phyloP scores from a whole-genome alignment of 73 alveolate species.

The Stentor roeselii region DNA sequence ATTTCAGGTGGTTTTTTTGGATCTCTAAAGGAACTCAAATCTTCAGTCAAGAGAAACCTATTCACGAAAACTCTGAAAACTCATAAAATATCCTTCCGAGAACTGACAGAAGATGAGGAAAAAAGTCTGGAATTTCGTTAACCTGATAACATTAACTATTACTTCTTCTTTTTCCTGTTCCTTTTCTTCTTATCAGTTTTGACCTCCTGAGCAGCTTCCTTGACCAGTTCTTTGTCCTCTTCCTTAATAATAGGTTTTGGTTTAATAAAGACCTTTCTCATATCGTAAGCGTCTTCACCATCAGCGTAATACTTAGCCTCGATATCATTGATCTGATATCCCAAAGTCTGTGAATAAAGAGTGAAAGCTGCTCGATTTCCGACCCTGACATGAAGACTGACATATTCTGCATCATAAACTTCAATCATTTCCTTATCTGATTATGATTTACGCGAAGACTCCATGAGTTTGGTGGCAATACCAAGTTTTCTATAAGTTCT shows the following conservation, averaged over 20 bases:
- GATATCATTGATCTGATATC: conserved; percentile 64
- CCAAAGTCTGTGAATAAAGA: conserved; percentile 77
- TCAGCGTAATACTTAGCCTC: conserved; percentile 91
- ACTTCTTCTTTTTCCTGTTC: conserved; percentile 22
- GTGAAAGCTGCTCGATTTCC: conserved; percentile 91
- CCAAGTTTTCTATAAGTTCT: conserved; percentile 95
- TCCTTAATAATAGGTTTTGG: conserved; percentile 26
- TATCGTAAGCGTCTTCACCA: conserved; percentile 95
- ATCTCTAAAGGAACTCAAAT: no score
- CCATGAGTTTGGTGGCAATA: conserved; percentile 90
- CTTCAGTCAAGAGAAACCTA: no score
- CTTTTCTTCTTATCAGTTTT: not conserved
- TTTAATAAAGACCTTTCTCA: conserved; percentile 79
- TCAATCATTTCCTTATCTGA: conserved; percentile 66
- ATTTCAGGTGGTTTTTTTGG: no score
- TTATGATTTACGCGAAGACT: conserved; percentile 51
- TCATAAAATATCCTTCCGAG: no score
- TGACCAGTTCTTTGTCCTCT: conserved; percentile 18
- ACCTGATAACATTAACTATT: no score
- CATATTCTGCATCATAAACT: conserved; percentile 78
- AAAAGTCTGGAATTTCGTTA: no score
- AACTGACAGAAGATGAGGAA: no score
- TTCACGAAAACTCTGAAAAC: no score
- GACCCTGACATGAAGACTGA: conserved; percentile 90
- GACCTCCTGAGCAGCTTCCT: conserved; percentile 1